These are phyloP conservation scores for Aureobasidium zeae DNA, from an alignment of 2,329 filamentous ascomycete species.

Conservation along the genomic window DNA sequence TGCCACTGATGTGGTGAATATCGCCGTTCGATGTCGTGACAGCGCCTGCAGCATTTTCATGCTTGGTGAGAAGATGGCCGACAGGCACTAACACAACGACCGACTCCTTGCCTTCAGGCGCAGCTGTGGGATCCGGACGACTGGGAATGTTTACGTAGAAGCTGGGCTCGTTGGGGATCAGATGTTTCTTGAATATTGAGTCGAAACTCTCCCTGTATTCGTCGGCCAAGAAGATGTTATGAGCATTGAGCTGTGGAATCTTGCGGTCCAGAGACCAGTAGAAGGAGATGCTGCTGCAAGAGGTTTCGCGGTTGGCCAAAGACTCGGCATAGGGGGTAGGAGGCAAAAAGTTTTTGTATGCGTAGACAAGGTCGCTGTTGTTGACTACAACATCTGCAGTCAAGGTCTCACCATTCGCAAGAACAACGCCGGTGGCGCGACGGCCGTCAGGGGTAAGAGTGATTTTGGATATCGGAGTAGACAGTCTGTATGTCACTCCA, in stretches of 20 bases:
- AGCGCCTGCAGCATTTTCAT: conserved; percentile 27
- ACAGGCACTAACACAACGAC: conserved; percentile 64
- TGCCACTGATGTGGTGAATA: conserved; percentile 1
- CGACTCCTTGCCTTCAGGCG: conserved; percentile 55
- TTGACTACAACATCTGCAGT: conserved; percentile 58
- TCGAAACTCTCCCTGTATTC: conserved; percentile 66
- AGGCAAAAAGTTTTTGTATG: conserved; percentile 62
- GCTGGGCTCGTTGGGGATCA: conserved; percentile 57
- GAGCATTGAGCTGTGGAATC: conserved; percentile 55
- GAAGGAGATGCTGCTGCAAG: conserved; percentile 66
- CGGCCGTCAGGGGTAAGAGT: conserved; percentile 44
- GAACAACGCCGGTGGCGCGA: conserved; percentile 49
- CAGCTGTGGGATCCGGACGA: conserved; percentile 57
- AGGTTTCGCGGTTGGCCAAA: conserved; percentile 45
- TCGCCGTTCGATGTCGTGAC: background rate
- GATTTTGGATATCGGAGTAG: conserved; percentile 49
- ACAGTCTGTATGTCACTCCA: conserved; percentile 55
- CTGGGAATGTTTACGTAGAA: conserved; percentile 73
- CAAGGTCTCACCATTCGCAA: conserved; percentile 50
- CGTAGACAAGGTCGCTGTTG: conserved; percentile 66
- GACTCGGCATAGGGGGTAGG: conserved; percentile 34
- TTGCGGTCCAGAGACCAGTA: conserved; percentile 59
- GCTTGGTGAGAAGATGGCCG: conserved; percentile 50
- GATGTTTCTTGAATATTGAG: conserved; percentile 61
- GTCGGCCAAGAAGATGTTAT: conserved; percentile 71